phyloP scores from a whole-genome alignment of 2,329 filamentous ascomycete species.

The Apiospora malaysiana region DNA sequence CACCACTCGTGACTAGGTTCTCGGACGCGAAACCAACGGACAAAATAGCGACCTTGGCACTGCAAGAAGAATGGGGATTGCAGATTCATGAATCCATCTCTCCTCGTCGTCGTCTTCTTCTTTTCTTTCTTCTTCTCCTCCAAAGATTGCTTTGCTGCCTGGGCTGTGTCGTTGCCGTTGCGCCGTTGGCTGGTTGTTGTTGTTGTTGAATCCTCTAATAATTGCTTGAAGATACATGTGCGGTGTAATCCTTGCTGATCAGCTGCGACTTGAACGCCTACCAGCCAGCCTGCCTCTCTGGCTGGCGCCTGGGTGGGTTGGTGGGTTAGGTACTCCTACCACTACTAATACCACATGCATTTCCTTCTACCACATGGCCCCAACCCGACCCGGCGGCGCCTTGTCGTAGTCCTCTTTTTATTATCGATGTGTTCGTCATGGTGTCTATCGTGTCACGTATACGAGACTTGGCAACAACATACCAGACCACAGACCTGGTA shows the following conservation, averaged over 20 bases:
- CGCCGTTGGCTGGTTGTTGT: neutral
- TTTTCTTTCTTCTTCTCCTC: too few relatives aligned
- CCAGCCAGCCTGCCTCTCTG: too few relatives aligned
- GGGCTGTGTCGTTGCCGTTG: neutral
- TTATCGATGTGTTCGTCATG: neutral
- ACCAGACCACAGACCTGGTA: neutral
- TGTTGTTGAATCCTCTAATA: neutral
- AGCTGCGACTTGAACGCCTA: neutral
- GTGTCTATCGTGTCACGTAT: neutral
- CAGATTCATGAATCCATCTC: neutral
- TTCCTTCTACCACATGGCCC: too few relatives aligned
- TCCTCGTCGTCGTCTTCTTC: too few relatives aligned
- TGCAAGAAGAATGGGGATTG: neutral
- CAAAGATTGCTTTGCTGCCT: neutral
- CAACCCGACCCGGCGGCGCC: too few relatives aligned
- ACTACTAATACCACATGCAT: too few relatives aligned
- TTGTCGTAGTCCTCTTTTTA: neutral
- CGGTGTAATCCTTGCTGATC: neutral
- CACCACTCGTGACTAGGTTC: slow-evolving; percentile 5
- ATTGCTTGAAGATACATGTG: neutral
- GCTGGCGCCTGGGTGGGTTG: too few relatives aligned
- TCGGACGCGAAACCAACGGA: neutral
- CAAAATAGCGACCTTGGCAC: neutral
- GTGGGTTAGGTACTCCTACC: too few relatives aligned
- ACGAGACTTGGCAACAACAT: neutral